Evolutionary conservation across 75 land plant genomes (phyloP).

Genomic region (Cupressus sempervirens): DNA sequence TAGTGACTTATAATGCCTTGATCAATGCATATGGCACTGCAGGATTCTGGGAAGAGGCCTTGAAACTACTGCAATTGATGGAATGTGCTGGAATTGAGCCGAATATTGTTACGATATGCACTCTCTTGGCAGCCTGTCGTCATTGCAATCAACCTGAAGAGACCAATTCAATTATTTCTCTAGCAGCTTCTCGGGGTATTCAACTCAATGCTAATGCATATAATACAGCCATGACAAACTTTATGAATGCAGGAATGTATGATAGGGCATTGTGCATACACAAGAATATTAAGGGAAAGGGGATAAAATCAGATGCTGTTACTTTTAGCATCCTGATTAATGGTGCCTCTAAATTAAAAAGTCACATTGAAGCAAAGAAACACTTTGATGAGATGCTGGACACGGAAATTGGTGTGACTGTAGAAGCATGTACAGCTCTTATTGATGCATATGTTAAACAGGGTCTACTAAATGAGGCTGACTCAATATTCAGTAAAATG

Average conservation of each 20-base stretch:
- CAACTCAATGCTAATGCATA: constrained; percentile 64
- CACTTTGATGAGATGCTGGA: constrained; percentile 61
- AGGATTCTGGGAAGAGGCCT: constrained; percentile 67
- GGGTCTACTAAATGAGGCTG: constrained; percentile 78
- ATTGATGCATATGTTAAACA: constrained; percentile 77
- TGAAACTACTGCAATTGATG: constrained; percentile 71
- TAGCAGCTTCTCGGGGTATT: constrained; percentile 54
- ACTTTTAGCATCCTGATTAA: constrained; percentile 73
- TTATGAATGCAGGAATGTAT: constrained; percentile 69
- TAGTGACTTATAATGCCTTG: constrained; percentile 75
- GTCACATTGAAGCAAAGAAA: constrained; percentile 47
- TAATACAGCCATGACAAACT: constrained; percentile 81
- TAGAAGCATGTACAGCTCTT: constrained; percentile 73
- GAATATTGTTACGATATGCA: constrained; percentile 77
- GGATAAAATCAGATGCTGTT: constrained; percentile 53
- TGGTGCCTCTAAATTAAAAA: constrained; percentile 57
- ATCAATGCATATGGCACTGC: constrained; percentile 84
- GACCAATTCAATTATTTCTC: constrained; percentile 52
- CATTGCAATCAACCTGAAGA: constrained; percentile 60
- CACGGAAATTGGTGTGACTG: constrained; percentile 46
- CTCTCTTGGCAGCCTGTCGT: constrained; percentile 80
- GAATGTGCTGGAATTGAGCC: constrained; percentile 59
- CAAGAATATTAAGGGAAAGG: constrained; percentile 47
- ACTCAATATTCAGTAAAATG: constrained; percentile 55
- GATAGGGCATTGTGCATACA: constrained; percentile 61